Base-by-base conservation (phyloP, 257 asterid genomes). In the Nicotiana attenuata region DNA sequence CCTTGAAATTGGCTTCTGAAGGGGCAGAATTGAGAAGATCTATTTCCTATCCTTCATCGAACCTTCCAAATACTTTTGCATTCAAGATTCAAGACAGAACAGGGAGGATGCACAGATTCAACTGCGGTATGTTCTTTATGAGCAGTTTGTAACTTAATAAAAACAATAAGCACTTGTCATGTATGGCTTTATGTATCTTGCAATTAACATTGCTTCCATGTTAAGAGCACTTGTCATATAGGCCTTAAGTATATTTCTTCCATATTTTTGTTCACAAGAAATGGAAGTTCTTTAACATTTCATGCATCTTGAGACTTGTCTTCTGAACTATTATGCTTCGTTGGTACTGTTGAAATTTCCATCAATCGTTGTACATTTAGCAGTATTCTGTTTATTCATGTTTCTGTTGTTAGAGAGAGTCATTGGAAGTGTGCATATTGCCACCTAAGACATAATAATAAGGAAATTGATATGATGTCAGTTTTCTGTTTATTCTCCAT, bases 81-180 rank as follows among this genome's bases (percentile, higher is more conserved):
- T 96, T 96, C 89, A 92, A 96, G 89, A 88, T 96, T 89, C 96
- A 96, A 89, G 99, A 96, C 84, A 87, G 84, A 78, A 92, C 84
- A 86, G 97, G 97, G 81, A 87, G 97, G 78, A 90, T 92, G 96
- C 97, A 94, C 81, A 87, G 99, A 83, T 96, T 96, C 87, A 88
- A 87, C 47, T 88, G 95, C 41, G 98, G 98, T 96, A 84, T 13
- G 92, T 65, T 28, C 1, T 59, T 78, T 56, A 2, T 31, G 3
- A 1, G 22, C n/a, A 11, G 59, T 50, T 53, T 13, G 2, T 6
- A 22, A 52, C 16, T 29, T 35, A 78, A 69, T 13, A 35, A 78
- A 26, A 76, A 14, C 5, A 24, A 38, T 7, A 71, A 47, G 53
- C 6, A 17, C 52, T 53, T 31, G 15, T 35, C 14, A 60, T 33